Evolutionary conservation across 1,284 basidiomycete genomes (phyloP), one percentile per base, ranked within the genome.

Genomic region (Puccinia polysora): DNA sequence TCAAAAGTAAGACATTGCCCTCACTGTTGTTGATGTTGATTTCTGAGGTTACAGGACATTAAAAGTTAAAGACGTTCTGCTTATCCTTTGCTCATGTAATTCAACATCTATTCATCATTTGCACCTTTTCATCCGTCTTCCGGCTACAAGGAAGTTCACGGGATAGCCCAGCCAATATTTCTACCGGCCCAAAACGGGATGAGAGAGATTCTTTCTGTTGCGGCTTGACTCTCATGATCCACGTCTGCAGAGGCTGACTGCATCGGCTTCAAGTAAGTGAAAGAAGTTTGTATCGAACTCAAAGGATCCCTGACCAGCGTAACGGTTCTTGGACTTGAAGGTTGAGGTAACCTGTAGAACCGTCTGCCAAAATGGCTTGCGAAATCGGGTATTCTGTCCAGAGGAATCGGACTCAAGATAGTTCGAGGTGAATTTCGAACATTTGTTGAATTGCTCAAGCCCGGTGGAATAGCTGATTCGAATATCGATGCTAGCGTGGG

Each of bases 181-280:
- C 87, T 89, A 25, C 93, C 95, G 2, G 90, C 88, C 89, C 90
- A 92, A 82, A 98, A 98, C 2, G 95, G 91, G 28, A 91, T 85
- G 0, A 97, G 86, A 2, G 72, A 83, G 78, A 62, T 81, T 78
- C 73, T 78, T 78, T 49, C 74, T 71, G 0, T 74, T 84, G 23
- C 86, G 83, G 28, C 83, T 28, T 4, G 4, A 18, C 15, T 49
- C 18, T 49, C 5, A 18, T 10, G 2, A 2, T 38, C 55, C n/a
- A 36, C 6, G 25, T 6, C n/a, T 18, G 5, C 25, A 10, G 28
- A n/a, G n/a, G n/a, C n/a, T n/a, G 49, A 79, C 78, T 78, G 86
- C 80, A 79, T 74, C 76, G 45, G 84, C 74, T 50, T 79, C 78
- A 45, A 77, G 83, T 64, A 85, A 10, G n/a, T 45, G 59, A 62